A percentile compares a stretch with the other conserved stretches of the same genome.
Conservation (phyloP, 768 basidiomycete species). For the Mycena kentingensis region DNA sequence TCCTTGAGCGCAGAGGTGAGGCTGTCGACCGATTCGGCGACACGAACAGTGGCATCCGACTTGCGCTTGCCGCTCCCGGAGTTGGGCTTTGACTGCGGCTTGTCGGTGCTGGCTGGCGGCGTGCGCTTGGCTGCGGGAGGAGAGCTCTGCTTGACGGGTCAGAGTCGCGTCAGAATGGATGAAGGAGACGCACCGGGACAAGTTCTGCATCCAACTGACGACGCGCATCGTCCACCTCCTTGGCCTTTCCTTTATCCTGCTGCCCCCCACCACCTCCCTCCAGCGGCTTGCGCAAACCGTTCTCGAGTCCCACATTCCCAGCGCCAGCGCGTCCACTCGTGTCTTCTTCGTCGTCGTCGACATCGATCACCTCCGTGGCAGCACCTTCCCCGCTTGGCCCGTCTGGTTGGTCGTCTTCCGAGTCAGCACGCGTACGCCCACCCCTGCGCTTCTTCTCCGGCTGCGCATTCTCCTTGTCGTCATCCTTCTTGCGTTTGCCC, state of each 20-base stretch:
- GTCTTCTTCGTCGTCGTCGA: background rate
- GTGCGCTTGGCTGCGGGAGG: background rate
- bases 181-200: background rate
- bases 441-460: background rate
- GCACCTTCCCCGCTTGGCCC: no score
- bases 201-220: background rate
- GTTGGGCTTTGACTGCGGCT: constrained; percentile 1
- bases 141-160: background rate
- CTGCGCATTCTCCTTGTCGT: background rate
- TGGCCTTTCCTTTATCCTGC: background rate
- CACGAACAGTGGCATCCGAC: constrained; percentile 1
- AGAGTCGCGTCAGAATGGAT: no score
- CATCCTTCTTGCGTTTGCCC: background rate
- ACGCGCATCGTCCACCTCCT: background rate
- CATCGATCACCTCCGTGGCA: background rate
- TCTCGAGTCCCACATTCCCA: no score
- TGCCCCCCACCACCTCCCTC: no score
- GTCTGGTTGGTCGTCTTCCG: background rate
- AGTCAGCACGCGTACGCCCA: background rate
- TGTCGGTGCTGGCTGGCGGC: background rate
- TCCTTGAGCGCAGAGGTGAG: background rate
- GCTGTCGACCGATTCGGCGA: background rate
- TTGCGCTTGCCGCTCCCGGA: constrained; percentile 4
- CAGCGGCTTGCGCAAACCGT: no score
- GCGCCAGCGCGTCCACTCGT: no score